Evolutionary conservation across 2,329 filamentous ascomycete species (phyloP).

Genomic region (Aspergillus sp.): DNA sequence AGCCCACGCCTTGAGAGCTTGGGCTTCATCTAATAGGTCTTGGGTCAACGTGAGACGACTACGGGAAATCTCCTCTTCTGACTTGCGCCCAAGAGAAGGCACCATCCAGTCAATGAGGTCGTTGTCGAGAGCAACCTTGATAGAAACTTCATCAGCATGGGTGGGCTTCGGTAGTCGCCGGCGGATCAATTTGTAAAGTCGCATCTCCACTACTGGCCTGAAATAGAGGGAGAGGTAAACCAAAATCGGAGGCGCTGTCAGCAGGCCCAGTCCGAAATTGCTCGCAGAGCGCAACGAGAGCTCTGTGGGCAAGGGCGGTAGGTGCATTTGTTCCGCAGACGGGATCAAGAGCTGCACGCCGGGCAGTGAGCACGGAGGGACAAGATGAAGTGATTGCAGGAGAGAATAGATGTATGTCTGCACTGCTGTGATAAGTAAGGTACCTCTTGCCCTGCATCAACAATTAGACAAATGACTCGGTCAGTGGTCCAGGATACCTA

Average conservation of each 20-base stretch:
- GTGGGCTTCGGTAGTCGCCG: constrained; percentile 34
- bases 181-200: constrained; percentile 32
- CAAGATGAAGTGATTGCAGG: constrained; percentile 33
- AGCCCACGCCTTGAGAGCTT: constrained; percentile 22
- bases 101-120: constrained; percentile 37
- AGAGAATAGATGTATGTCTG: constrained; percentile 36
- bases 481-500: constrained; percentile 11
- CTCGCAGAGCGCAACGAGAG: constrained; percentile 19
- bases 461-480: constrained; percentile 10
- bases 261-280: constrained; percentile 16
- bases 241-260: constrained; percentile 28
- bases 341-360: constrained; percentile 26
- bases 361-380: constrained; percentile 25
- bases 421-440: constrained; percentile 29
- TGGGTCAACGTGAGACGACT: constrained; percentile 26
- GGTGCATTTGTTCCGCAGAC: constrained; percentile 23
- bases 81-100: constrained; percentile 29
- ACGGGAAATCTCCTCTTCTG: constrained; percentile 32
- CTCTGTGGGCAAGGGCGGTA: constrained; percentile 20
- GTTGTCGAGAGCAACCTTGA: constrained; percentile 34
- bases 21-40: constrained; percentile 30
- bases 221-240: constrained; percentile 28
- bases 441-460: constrained; percentile 21
- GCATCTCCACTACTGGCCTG: constrained; percentile 29
- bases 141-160: constrained; percentile 32